Base-by-base conservation (phyloP, 108 stramenopile species). In the Hondaea fermentalgiana region DNA sequence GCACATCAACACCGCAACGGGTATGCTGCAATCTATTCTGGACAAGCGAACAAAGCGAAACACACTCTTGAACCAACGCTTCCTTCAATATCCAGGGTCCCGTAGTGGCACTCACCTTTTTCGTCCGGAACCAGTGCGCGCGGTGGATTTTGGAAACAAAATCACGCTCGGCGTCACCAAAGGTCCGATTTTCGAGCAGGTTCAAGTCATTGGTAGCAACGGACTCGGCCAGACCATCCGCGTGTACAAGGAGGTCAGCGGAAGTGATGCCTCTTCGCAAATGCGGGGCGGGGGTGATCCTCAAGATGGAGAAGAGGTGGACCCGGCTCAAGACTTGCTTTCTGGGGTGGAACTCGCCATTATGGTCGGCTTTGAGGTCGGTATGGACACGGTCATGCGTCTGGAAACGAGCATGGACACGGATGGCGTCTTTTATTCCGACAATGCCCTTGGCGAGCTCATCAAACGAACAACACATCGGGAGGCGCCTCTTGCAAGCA, bases 31-130 rank as follows among this genome's bases (percentile, higher is more conserved):
- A 23, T 47, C 76, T 12, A 53, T 83, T 35, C 45, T 53, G 12
- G 76, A 83, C 76, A 83, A 83, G 76, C 76, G 76, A 12, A 83
- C 76, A 6, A 83, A 83, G 76, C 76, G 76, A 23, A 83, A 28
- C 3, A 83, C 76, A 6, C 6, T 83, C n/a, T 23, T 83, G n/a
- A 47, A 53, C 25, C 76, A 83, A 23, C 45, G 51, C 1, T 83
- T 83, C 4, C 51, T 83, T 47, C 45, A 47, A 16, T 83, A 83
- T 45, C 76, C 76, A 5, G 76, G 76, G 23, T 53, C 76, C 6
- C 45, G 51, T 17, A 83, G 76, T 23, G 76, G 76, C 51, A 47
- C 45, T 6, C 28, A 83, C 23, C n/a, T 83, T 23, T 83, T 83
- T 53, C 45, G 51, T 53, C 76, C 76, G 6, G 76, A 53, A 17